Base-by-base conservation (phyloP, 139 green algal genomes). In the Bryopsis sp. region DNA sequence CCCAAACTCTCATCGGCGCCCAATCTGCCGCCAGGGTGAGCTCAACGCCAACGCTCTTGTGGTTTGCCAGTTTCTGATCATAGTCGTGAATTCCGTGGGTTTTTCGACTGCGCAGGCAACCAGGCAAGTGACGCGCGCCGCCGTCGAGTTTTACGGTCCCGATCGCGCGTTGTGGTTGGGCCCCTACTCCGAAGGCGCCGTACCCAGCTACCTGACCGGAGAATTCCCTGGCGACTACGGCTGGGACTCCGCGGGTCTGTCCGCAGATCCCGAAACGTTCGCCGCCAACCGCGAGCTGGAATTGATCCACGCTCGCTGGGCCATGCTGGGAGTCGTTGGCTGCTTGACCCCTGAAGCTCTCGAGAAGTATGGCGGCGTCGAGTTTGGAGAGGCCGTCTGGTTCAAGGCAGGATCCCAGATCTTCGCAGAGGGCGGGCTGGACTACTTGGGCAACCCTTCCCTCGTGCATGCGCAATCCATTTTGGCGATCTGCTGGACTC, bases 221-320 rank as follows among this genome's bases (percentile, higher is more conserved):
- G 82, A 89, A 79, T 89, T 87, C 77, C 75, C 83, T 64, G 83
- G 83, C 72, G 83, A 89, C 81, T 96, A 96, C 75, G 90, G 90
- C 78, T 96, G 90, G 90, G 90, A 96, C 85, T 95, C 88, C 67
- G 85, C 84, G 68, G 90, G 90, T 67, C 87, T 96, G 72, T 96
- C 90, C 35, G 89, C 90, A 57, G 87, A 94, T 70, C 86, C 86
- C 33, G 78, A 88, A 74, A 89, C 79, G 64, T 90, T 93, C 73
- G 35, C 62, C 32, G 58, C 81, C 72, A 96, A 96, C 86, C 84
- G 94, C 67, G 90, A 97, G 86, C 68, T 90, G 57, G 94, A 99
- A 87, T 68, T 99, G 47, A 95, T 98, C 80, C 94, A 98, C 83
- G 89, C 88, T 11, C 85, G 94, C 72, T 99, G 94, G 94, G 94